phyloP scores from a whole-genome alignment of 2,329 filamentous ascomycete genomes.

The Fusarium sp. region DNA sequence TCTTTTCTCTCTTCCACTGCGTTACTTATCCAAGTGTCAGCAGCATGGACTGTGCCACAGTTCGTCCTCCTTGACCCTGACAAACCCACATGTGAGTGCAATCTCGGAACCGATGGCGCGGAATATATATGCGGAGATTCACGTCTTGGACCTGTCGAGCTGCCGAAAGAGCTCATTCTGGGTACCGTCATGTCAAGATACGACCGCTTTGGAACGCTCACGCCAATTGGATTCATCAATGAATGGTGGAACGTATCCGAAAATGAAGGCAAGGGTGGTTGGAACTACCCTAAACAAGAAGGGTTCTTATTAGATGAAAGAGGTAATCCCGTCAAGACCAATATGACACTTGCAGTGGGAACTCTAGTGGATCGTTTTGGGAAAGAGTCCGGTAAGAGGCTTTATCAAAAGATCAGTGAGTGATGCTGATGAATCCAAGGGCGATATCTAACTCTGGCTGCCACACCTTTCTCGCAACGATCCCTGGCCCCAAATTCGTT shows the following conservation, averaged over 20 bases:
- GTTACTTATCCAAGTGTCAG: not conserved
- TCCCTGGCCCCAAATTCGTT: not conserved
- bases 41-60: not conserved
- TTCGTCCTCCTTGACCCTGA: not conserved
- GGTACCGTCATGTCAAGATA: not conserved
- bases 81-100: not conserved
- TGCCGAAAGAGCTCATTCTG: not conserved
- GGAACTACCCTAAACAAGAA: rapidly evolving
- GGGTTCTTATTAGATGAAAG: rapidly evolving
- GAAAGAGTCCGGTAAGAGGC: rapidly evolving
- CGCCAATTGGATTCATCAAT: not conserved
- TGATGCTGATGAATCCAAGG: not conserved
- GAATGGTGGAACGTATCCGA: not conserved
- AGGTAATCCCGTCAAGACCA: rapidly evolving
- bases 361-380: not conserved
- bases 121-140: not conserved
- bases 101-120: too few species aligned
- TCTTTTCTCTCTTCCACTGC: not conserved
- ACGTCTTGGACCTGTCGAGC: rapidly evolving
- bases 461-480: not conserved
- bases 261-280: not conserved
- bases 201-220: not conserved
- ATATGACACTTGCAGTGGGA: not conserved
- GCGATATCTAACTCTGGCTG: not conserved
- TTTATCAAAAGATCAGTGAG: rapidly evolving